Base-by-base conservation (phyloP, 164 flowering plant genomes). In the Annona squamosa region DNA sequence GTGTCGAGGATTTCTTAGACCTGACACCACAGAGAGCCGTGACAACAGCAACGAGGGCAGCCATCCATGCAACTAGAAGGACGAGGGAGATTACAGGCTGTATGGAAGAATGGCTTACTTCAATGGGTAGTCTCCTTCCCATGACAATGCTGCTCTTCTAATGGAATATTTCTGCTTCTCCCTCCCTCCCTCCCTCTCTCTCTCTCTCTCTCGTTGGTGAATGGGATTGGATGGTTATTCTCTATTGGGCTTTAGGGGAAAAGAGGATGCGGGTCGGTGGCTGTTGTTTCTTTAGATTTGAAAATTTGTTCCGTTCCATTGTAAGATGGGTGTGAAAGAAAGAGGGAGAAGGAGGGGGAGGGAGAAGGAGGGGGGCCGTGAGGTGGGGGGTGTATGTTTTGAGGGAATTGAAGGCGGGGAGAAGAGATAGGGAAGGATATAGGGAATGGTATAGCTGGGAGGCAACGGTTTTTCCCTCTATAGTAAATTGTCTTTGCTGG, bases 91-190 rank as follows among this genome's bases (percentile, higher is more conserved):
- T 0, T 9, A 62, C 68, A 4, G 83, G 77, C 72, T 42, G 59
- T 4, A 76, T 41, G 44, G 67, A 68, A 1, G 74, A 67, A 26
- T 26, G 37, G 47, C 73, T 73, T 37, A 70, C 48, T 4, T 65
- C 70, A 16, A 61, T 13, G 13, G 88, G 82, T 26, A 79, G 16
- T 59, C 77, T 82, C 62, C 87, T 82, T 71, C 81, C 85, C 85
- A 82, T 82, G 17, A 19, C 57, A 66, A 13, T 17, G 16, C 13
- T 52, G 10, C 10, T 52, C 3, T 52, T 52, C 13, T 9, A 52
- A 52, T 52, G 59, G 59, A 16, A 52, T 4, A 6, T 48, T 12
- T 48, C 12, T 12, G 1, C 57, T 48, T 4, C 0, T 48, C 12
- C 0, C 42, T 43, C 4, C 42, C 42, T 42, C 16, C 3, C 42